Evolutionary conservation across 2,329 filamentous ascomycete genomes (phyloP).

Genomic region (Magnaporthiopsis incrustans): DNA sequence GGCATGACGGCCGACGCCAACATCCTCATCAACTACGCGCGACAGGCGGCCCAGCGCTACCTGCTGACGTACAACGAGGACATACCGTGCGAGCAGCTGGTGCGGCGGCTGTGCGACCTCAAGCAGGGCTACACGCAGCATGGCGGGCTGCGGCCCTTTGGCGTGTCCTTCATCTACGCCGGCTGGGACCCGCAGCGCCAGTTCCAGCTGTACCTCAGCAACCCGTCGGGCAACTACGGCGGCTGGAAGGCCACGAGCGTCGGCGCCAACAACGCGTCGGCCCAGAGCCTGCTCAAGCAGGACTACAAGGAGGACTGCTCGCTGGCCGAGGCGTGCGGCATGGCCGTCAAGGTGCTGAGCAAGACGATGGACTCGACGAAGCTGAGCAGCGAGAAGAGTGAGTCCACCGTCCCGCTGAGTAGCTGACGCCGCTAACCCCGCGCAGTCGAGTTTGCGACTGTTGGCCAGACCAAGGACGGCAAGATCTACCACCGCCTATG

Average conservation of each 20-base stretch:
- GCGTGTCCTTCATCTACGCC: conserved; percentile 98
- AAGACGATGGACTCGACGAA: conserved; percentile 99
- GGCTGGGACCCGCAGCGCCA: conserved; percentile 93
- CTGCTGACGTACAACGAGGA: conserved; percentile 99
- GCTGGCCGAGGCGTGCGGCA: conserved; percentile 89
- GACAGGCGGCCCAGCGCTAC: conserved; percentile 92
- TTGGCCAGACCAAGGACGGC: conserved; percentile 88
- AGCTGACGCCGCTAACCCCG: conserved; percentile 10
- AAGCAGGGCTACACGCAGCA: conserved; percentile 99
- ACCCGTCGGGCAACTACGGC: conserved; percentile 96
- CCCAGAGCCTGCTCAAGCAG: conserved; percentile 94
- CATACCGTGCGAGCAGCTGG: conserved; percentile 97
- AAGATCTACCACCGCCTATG: conserved; percentile 98
- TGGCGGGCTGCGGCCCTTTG: conserved; percentile 94
- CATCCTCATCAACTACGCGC: conserved; percentile 99
- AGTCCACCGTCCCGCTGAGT: conserved; percentile 27
- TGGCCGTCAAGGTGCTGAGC: conserved; percentile 97
- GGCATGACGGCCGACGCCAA: conserved; percentile 99
- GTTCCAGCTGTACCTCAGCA: conserved; percentile 99
- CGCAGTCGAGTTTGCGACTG: conserved; percentile 93
- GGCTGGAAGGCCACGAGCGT: conserved; percentile 99
- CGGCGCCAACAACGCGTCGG: conserved; percentile 95
- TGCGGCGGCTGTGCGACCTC: conserved; percentile 90
- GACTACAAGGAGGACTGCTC: conserved; percentile 99
- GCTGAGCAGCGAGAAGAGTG: conserved; percentile 98